phyloP scores from a whole-genome alignment of 345 rosid genomes.

The Murraya koenigii region DNA sequence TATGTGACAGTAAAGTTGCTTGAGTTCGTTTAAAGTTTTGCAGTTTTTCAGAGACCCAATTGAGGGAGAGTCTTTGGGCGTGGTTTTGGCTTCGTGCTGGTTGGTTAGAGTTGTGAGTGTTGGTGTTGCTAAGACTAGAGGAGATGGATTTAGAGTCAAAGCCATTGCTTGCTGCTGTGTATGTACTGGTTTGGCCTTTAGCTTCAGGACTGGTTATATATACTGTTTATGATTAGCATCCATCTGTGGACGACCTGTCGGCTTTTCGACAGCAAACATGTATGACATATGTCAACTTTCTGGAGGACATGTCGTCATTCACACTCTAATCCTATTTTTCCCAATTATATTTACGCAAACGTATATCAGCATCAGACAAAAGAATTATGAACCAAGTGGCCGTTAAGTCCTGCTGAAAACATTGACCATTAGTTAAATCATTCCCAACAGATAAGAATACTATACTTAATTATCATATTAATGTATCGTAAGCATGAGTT shows the following conservation, averaged over 20 bases:
- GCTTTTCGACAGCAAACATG: no score
- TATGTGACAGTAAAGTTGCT: constrained; percentile 34
- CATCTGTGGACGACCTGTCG: neutral
- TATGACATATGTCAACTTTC: neutral
- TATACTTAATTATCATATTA: no score
- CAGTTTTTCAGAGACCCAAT: constrained; percentile 29
- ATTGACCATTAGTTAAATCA: no score
- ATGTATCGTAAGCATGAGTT: no score
- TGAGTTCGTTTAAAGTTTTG: constrained; percentile 43
- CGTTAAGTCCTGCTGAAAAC: no score
- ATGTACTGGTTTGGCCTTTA: neutral
- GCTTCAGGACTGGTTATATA: no score
- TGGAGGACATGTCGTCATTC: neutral
- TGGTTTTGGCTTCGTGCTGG: constrained; percentile 14
- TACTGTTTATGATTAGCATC: neutral
- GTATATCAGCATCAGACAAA: neutral
- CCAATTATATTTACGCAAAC: neutral
- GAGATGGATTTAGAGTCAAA: constrained; percentile 20
- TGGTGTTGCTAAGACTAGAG: constrained; percentile 21
- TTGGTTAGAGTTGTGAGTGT: constrained; percentile 13
- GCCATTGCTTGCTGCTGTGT: constrained; percentile 17
- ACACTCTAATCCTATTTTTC: neutral
- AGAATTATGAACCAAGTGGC: neutral
- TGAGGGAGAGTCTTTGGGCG: constrained; percentile 12
- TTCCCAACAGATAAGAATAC: no score